Evolutionary conservation across 768 basidiomycete species (phyloP).

Genomic region (Tylopilus sp.): DNA sequence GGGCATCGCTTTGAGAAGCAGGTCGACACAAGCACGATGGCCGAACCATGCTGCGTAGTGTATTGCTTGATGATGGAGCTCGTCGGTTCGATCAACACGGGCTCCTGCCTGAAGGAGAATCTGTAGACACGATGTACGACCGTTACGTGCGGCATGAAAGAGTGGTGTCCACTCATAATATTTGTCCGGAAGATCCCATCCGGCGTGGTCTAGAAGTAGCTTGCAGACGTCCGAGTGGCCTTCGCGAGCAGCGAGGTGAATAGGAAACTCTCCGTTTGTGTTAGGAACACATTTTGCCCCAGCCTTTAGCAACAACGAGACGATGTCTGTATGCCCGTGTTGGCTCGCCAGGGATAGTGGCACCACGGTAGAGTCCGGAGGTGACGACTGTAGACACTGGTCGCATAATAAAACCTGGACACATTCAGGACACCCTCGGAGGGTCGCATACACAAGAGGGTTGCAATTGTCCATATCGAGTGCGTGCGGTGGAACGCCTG

Average conservation of each 20-base stretch:
- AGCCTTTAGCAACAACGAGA: conserved; percentile 67
- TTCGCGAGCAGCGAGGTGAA: conserved; percentile 91
- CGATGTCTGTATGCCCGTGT: conserved; percentile 82
- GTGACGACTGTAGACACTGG: conserved; percentile 58
- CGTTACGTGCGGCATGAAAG: conserved; percentile 90
- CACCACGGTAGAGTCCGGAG: conserved; percentile 64
- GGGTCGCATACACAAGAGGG: conserved; percentile 90
- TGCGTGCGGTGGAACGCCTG: conserved; percentile 58
- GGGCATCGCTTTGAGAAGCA: conserved; percentile 47
- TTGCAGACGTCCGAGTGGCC: conserved; percentile 86
- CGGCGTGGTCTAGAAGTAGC: conserved; percentile 68
- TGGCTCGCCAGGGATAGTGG: conserved; percentile 91
- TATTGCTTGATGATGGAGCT: conserved; percentile 77
- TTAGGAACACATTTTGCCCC: conserved; percentile 82
- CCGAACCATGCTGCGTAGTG: conserved; percentile 99
- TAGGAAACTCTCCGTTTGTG: conserved; percentile 94
- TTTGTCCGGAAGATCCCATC: conserved; percentile 88
- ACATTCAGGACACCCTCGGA: conserved; percentile 79
- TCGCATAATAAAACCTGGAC: conserved; percentile 78
- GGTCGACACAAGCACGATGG: conserved; percentile 62
- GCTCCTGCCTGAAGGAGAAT: conserved; percentile 80
- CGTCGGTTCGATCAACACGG: conserved; percentile 74
- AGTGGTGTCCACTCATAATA: conserved; percentile 99
- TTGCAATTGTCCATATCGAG: conserved; percentile 93
- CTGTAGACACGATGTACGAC: conserved; percentile 67